Conservation (phyloP, 2,329 filamentous ascomycete species). For the Cladosporium sp. region DNA sequence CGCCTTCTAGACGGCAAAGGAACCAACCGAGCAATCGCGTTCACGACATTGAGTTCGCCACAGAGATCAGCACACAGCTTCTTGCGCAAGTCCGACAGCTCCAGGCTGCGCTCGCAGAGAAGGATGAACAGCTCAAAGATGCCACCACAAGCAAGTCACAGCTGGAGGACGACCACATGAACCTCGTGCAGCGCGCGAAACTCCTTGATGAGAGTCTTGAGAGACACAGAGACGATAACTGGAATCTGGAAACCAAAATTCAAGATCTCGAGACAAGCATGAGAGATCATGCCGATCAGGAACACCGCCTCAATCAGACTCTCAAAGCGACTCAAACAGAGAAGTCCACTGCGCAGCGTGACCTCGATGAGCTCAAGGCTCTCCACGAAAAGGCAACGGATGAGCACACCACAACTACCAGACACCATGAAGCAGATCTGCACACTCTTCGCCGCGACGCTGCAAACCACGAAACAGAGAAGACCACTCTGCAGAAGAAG, state of each 20-base stretch:
- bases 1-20: slow-evolving; percentile 76
- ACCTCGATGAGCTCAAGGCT: slow-evolving; percentile 87
- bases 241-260: slow-evolving; percentile 90
- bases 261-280: slow-evolving; percentile 76
- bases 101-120: slow-evolving; percentile 80
- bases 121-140: slow-evolving; percentile 80
- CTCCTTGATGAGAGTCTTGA: slow-evolving; percentile 90
- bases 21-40: slow-evolving; percentile 87
- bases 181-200: slow-evolving; percentile 76
- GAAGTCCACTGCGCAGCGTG: slow-evolving; percentile 76
- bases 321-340: slow-evolving; percentile 71
- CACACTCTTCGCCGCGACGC: slow-evolving; percentile 80
- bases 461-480: slow-evolving; percentile 75
- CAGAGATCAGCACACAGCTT: slow-evolving; percentile 92
- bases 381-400: slow-evolving; percentile 76
- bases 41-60: slow-evolving; percentile 97
- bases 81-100: slow-evolving; percentile 92
- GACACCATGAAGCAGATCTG: slow-evolving; percentile 86
- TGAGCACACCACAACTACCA: slow-evolving; percentile 74
- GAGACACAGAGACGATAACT: slow-evolving; percentile 97
- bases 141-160: slow-evolving; percentile 73
- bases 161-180: slow-evolving; percentile 80
- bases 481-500: slow-evolving; percentile 75
- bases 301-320: slow-evolving; percentile 76
- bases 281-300: slow-evolving; percentile 76